Conservation (phyloP, 2,329 filamentous ascomycete species). For the Epichloe aotearoae region DNA sequence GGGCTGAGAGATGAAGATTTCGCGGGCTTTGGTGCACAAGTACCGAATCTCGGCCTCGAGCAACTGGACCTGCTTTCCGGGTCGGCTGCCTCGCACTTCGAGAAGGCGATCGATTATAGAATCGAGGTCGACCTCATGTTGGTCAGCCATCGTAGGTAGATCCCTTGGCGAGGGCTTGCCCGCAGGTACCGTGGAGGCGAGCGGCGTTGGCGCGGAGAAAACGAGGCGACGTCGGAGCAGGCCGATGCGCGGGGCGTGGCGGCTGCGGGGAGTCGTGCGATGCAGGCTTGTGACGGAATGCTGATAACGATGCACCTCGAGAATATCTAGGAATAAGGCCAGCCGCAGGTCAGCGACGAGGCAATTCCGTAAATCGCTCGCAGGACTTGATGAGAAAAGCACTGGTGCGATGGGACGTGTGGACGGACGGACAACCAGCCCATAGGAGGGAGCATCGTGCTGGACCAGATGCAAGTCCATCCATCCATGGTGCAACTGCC, state of each 20-base stretch:
- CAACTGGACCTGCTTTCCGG: conserved; percentile 96
- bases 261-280: conserved; percentile 16
- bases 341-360: background rate
- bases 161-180: conserved; percentile 26
- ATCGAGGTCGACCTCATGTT: conserved; percentile 91
- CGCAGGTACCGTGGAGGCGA: conserved; percentile 18
- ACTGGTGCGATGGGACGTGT: background rate
- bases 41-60: conserved; percentile 92
- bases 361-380: background rate
- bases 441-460: background rate
- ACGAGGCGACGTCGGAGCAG: conserved; percentile 13
- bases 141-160: conserved; percentile 42
- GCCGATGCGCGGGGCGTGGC: conserved; percentile 17
- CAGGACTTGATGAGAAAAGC: background rate
- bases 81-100: conserved; percentile 93
- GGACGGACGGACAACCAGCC: background rate
- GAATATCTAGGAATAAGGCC: conserved; percentile 10
- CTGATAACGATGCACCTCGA: conserved; percentile 19
- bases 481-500: background rate
- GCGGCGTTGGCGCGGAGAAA: conserved; percentile 12
- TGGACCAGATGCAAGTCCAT: background rate
- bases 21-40: conserved; percentile 94
- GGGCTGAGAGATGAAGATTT: conserved; percentile 99
- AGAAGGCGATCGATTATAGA: conserved; percentile 98
- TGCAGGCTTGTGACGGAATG: conserved; percentile 10